Evolutionary conservation across 2,329 filamentous ascomycete genomes (phyloP).

Genomic region (Colletotrichum siamense): DNA sequence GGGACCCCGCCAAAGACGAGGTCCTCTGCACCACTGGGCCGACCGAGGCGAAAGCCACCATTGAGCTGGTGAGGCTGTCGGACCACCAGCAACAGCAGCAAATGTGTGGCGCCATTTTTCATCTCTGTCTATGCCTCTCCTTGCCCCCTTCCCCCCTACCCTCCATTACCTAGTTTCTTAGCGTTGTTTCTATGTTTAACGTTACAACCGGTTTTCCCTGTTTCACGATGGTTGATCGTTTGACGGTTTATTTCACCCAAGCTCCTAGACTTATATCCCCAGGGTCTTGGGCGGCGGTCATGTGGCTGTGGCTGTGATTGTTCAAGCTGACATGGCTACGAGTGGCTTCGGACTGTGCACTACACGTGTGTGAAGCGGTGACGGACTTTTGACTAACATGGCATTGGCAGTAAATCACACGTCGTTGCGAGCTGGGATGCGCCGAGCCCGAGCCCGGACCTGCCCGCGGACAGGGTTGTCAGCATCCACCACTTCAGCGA

Average conservation of each 20-base stretch:
- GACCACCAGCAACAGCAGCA: slow-evolving; percentile 41
- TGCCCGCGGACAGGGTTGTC: slow-evolving; percentile 77
- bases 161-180: background rate
- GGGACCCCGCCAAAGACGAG: slow-evolving; percentile 82
- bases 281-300: background rate
- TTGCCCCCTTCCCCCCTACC: background rate
- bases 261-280: background rate
- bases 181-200: background rate
- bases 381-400: slow-evolving; percentile 24
- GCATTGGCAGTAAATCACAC: slow-evolving; percentile 30
- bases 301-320: background rate
- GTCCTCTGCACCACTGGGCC: slow-evolving; percentile 87
- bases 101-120: slow-evolving; percentile 40
- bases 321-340: background rate
- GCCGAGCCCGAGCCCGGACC: slow-evolving; percentile 77
- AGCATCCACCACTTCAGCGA: slow-evolving; percentile 87
- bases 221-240: background rate
- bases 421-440: slow-evolving; percentile 87
- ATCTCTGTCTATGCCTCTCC: background rate
- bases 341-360: background rate
- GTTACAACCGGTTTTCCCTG: background rate
- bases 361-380: background rate
- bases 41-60: slow-evolving; percentile 68
- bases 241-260: background rate
- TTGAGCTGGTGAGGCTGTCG: slow-evolving; percentile 71